These are phyloP conservation scores for Typha latifolia DNA, from an alignment of 176 grass and related monocot species.

Conservation along the genomic window DNA sequence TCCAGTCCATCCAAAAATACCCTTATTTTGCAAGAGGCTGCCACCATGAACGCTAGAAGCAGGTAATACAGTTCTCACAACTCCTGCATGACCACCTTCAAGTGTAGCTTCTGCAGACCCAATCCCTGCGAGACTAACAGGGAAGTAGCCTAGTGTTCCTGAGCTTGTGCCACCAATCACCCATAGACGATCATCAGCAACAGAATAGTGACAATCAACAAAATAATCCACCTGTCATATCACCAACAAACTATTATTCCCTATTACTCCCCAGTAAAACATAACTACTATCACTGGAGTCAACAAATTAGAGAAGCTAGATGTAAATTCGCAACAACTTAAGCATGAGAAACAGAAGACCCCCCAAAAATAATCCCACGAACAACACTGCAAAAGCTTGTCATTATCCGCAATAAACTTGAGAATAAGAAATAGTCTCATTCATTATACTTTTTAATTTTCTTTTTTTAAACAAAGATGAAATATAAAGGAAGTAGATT, in stretches of 20 bases:
- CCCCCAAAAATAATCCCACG: too few relatives aligned
- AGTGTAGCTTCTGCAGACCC: constrained; percentile 58
- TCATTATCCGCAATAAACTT: too few relatives aligned
- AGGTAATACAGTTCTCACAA: constrained; percentile 58
- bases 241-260: constrained; percentile 4
- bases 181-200: constrained; percentile 55
- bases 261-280: too few relatives aligned
- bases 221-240: constrained; percentile 77
- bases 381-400: too few relatives aligned
- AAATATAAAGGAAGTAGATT: too few relatives aligned
- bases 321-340: too few relatives aligned
- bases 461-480: too few relatives aligned
- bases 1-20: constrained; percentile 91
- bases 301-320: too few relatives aligned
- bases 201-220: constrained; percentile 82
- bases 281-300: too few relatives aligned
- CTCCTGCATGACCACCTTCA: constrained; percentile 65
- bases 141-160: constrained; percentile 80
- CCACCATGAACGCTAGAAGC: constrained; percentile 22
- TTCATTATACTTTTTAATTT: too few relatives aligned
- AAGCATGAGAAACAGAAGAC: too few relatives aligned
- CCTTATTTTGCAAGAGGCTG: constrained; percentile 27
- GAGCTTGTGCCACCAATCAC: constrained; percentile 56
- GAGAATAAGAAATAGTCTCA: too few relatives aligned
- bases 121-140: constrained; percentile 35